Conservation (phyloP, 2,329 filamentous ascomycete genomes). For the Colletotrichum costaricense region DNA sequence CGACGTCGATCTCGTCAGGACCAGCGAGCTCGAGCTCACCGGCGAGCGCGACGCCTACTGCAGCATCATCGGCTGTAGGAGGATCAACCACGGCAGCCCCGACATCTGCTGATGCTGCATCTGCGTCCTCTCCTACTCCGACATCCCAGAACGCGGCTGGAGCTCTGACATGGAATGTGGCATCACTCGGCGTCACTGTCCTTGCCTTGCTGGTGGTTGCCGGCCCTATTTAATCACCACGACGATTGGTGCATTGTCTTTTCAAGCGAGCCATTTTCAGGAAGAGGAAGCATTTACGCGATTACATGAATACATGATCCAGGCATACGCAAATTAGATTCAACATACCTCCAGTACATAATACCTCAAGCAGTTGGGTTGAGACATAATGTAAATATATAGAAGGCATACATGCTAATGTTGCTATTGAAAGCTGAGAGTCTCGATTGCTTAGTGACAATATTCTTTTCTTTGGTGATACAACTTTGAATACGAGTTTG, state of each 20-base stretch:
- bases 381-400: background rate
- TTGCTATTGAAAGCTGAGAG: background rate
- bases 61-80: background rate
- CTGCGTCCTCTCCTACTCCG: background rate
- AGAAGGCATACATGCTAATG: background rate
- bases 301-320: background rate
- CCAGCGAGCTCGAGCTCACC: constrained; percentile 1
- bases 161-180: background rate
- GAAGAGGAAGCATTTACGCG: background rate
- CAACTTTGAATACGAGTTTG: background rate
- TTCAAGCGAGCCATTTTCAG: background rate
- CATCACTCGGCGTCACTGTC: background rate
- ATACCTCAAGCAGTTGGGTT: background rate
- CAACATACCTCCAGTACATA: background rate
- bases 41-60: background rate
- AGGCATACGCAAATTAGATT: background rate
- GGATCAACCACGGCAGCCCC: background rate
- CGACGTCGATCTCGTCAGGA: background rate
- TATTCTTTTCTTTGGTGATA: background rate
- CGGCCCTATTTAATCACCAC: background rate
- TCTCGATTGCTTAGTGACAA: background rate
- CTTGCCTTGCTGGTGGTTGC: background rate
- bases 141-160: background rate
- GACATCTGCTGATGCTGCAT: background rate
- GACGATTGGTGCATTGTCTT: background rate